These are phyloP conservation scores for Xylaria castorea DNA, from an alignment of 495 filamentous ascomycete genomes.

Conservation along the genomic window DNA sequence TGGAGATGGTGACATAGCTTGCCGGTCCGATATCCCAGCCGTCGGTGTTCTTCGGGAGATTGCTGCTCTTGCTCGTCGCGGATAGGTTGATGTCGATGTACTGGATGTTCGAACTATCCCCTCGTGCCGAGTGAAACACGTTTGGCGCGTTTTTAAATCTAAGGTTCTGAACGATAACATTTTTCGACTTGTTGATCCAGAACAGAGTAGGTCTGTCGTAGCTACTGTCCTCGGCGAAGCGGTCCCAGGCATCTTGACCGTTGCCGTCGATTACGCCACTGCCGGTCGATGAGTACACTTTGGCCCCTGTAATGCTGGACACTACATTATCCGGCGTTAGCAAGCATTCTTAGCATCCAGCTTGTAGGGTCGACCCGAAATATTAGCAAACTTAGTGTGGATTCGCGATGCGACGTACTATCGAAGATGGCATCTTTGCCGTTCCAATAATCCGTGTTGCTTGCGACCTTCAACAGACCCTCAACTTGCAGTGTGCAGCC, in stretches of 20 bases:
- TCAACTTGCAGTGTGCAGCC: slow-evolving; percentile 54
- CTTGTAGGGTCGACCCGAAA: neutral
- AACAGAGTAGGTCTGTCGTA: slow-evolving; percentile 50
- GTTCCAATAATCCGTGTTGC: slow-evolving; percentile 48
- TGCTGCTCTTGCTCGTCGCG: slow-evolving; percentile 42
- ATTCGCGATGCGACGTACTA: slow-evolving; percentile 19
- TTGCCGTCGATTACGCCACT: slow-evolving; percentile 54
- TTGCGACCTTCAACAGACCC: slow-evolving; percentile 48
- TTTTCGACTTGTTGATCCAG: slow-evolving; percentile 48
- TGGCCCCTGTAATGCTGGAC: slow-evolving; percentile 44
- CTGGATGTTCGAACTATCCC: slow-evolving; percentile 39
- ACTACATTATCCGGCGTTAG: slow-evolving; percentile 23
- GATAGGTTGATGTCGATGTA: slow-evolving; percentile 46
- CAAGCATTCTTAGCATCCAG: neutral
- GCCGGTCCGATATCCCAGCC: slow-evolving; percentile 55
- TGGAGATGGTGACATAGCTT: slow-evolving; percentile 46
- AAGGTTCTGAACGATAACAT: slow-evolving; percentile 45
- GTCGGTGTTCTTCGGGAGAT: slow-evolving; percentile 50
- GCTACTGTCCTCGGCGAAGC: slow-evolving; percentile 46
- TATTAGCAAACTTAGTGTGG: neutral
- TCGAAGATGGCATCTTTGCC: slow-evolving; percentile 49
- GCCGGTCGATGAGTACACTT: slow-evolving; percentile 49
- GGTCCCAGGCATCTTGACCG: slow-evolving; percentile 52
- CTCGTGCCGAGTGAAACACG: slow-evolving; percentile 52
- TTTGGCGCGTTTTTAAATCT: slow-evolving; percentile 52